Base-by-base conservation (phyloP, 306 rosid genomes). In the Pyrus communis region DNA sequence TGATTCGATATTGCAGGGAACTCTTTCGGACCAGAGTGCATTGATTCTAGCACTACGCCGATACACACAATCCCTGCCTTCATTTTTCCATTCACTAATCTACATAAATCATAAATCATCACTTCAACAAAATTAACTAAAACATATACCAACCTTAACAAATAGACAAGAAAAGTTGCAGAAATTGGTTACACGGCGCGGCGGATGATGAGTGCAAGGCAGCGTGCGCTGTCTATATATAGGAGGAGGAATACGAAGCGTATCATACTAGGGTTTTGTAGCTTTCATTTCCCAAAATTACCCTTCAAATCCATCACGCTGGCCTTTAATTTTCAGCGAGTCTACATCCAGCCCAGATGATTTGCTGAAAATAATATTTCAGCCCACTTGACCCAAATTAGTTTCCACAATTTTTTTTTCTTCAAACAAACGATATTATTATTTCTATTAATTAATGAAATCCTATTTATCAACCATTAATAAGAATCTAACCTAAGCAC, bases 31-130 rank as follows among this genome's bases (percentile, higher is more conserved):
- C 23, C 83, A 83, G 82, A 75, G 84, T 81, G 91, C 96, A 86
- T 21, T 73, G 63, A 42, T 74, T 3, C 4, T 9, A 74, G 91
- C 93, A 85, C 84, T 74, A 84, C 58, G 88, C 96, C 93, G 91
- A 90, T 90, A 90, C 93, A 90, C 96, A 90, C 93, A 65, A 90
- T 90, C 89, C 81, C 91, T 78, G 96, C 22, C 2, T 18, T 4
- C 7, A 49, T 49, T 14, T 15, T 4, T 15, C 40, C 9, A 4
- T 49, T 49, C 17, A 49, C 21, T 5, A 18, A 49, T 46, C 8
- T 27, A 25, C 15, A 19, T 3, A 13, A 61, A 11, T n/a, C 15
- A 19, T 3, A 13, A 61, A 4, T n/a, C 15, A 27, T 15, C 6
- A 9, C 23, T 1, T 3, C 45, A 35, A 23, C 7, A 57, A 57